Conservation (phyloP, 129 eudicot genomes). For the Rutidosis leptorrhynchoides region DNA sequence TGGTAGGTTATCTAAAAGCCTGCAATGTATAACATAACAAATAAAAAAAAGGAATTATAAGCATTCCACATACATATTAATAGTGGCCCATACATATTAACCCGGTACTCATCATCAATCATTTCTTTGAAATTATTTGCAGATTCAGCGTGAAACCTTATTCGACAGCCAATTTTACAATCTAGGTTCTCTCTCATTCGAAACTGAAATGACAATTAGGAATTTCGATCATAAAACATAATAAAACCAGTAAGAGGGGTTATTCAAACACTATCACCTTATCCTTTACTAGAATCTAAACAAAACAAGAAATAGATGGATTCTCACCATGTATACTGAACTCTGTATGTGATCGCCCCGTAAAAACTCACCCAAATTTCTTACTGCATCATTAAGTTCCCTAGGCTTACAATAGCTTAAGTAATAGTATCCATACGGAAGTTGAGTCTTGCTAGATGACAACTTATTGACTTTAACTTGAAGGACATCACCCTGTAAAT, state of each 20-base stretch:
- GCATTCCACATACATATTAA: neutral
- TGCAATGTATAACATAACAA: constrained; percentile 26
- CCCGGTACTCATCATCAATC: constrained; percentile 82
- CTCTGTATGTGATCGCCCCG: constrained; percentile 85
- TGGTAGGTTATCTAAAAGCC: constrained; percentile 84
- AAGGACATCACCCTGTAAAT: constrained; percentile 65
- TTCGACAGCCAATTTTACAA: constrained; percentile 60
- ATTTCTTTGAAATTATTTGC: constrained; percentile 79
- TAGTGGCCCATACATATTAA: constrained; percentile 59
- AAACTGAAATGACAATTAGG: constrained; percentile 43
- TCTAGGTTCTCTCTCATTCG: constrained; percentile 64
- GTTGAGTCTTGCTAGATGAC: constrained; percentile 81
- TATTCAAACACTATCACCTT: neutral
- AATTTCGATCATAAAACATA: neutral
- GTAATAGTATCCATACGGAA: constrained; percentile 86
- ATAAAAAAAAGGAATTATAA: neutral
- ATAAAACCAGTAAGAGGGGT: neutral
- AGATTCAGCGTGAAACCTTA: constrained; percentile 52
- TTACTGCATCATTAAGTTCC: constrained; percentile 53
- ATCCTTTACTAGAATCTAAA: neutral
- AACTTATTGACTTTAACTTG: constrained; percentile 84
- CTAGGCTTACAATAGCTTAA: constrained; percentile 69
- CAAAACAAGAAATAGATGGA: neutral
- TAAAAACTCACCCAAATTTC: constrained; percentile 76
- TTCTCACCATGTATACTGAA: constrained; percentile 67